A percentile compares a stretch with the other conserved stretches of the same genome.
These are phyloP conservation scores for Amanita exitialis DNA, from an alignment of 768 basidiomycete genomes.

Conservation along the genomic window DNA sequence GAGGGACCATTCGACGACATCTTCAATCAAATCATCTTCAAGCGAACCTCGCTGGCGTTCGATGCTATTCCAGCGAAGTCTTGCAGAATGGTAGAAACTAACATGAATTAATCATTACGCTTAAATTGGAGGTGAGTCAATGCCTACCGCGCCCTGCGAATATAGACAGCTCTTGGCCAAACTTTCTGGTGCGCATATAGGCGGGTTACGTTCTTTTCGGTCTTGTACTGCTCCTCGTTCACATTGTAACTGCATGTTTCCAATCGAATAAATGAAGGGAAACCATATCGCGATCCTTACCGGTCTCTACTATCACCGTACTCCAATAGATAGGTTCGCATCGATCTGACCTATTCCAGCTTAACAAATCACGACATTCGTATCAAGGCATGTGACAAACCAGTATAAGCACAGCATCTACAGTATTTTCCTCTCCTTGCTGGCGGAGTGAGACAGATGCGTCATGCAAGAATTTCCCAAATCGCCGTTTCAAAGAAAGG, in stretches of 20 bases:
- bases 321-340: slow-evolving; percentile 63
- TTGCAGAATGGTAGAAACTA: slow-evolving; percentile 57
- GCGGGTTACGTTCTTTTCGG: slow-evolving; percentile 58
- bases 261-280: neutral
- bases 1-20: slow-evolving; percentile 65
- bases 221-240: slow-evolving; percentile 45
- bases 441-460: slow-evolving; percentile 58
- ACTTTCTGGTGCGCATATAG: slow-evolving; percentile 62
- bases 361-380: neutral
- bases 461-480: slow-evolving; percentile 59
- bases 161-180: slow-evolving; percentile 67
- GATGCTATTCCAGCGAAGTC: slow-evolving; percentile 65
- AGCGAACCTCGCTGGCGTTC: slow-evolving; percentile 50
- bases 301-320: slow-evolving; percentile 65
- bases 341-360: slow-evolving; percentile 44
- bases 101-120: neutral
- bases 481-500: slow-evolving; percentile 41
- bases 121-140: neutral
- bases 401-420: slow-evolving; percentile 71
- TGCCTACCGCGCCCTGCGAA: slow-evolving; percentile 53
- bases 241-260: slow-evolving; percentile 35
- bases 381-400: slow-evolving; percentile 25
- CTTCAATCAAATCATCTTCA: slow-evolving; percentile 59
- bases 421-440: slow-evolving; percentile 73
- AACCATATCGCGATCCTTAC: slow-evolving; percentile 10